Percentiles rank a stretch among this genome's conserved stretches.
Conservation (phyloP, 1,139 yeast species). For the Hanseniaspora gamundiae region DNA sequence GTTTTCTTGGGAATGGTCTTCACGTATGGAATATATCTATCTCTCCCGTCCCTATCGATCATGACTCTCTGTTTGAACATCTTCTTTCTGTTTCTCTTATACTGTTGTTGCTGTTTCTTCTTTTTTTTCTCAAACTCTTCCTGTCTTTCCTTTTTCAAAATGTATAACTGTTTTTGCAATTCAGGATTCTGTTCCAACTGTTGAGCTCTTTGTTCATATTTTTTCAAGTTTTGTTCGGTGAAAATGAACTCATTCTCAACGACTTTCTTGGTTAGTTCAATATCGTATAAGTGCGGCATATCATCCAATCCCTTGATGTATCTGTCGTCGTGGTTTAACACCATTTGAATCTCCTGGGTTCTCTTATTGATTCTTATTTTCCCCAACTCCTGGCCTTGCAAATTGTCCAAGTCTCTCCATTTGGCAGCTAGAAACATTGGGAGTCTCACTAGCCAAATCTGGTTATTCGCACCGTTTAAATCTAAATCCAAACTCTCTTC, state of each 20-base stretch:
- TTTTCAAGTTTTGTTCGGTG: constrained; percentile 71
- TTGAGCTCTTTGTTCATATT: constrained; percentile 46
- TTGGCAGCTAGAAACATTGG: constrained; percentile 77
- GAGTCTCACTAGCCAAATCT: constrained; percentile 84
- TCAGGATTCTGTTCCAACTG: constrained; percentile 27
- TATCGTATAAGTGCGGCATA: constrained; percentile 77
- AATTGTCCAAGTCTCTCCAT: constrained; percentile 55
- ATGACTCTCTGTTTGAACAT: constrained; percentile 26
- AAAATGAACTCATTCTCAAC: constrained; percentile 84
- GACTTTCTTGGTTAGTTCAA: constrained; percentile 62
- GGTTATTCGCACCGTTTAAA: constrained; percentile 40
- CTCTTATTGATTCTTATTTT: constrained; percentile 52
- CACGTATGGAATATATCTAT: constrained; percentile 54
- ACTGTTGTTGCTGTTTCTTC: constrained; percentile 21
- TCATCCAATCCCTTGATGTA: constrained; percentile 25
- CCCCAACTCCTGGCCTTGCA: constrained; percentile 71
- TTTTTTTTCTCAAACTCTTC: constrained; percentile 27
- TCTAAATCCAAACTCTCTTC: constrained; percentile 57
- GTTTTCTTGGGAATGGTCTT: constrained; percentile 82
- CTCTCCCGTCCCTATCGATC: constrained; percentile 32
- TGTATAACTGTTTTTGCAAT: constrained; percentile 31
- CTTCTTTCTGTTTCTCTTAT: constrained; percentile 21
- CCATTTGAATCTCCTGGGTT: constrained; percentile 46
- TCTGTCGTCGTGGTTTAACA: constrained; percentile 37
- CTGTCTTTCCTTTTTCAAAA: constrained; percentile 25